A percentile compares a stretch with the other conserved stretches of the same genome.
Evolutionary conservation across 192 early-diverging fungal species (phyloP).

Genomic region (Globomyces pollinis-pini): DNA sequence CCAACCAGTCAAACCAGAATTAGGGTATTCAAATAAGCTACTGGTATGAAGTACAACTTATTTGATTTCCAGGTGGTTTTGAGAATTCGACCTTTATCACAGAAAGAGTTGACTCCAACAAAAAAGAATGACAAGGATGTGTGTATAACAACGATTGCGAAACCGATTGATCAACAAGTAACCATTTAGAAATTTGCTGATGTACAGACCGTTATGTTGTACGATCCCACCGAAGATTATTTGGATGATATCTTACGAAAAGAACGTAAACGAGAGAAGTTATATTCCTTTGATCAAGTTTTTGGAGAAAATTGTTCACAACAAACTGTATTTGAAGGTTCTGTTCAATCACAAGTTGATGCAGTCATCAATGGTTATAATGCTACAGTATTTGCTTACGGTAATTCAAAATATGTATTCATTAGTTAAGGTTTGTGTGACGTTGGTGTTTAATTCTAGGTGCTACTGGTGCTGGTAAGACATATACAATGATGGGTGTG

Average conservation of each 20-base stretch:
- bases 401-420: constrained; percentile 32
- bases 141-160: constrained; percentile 3
- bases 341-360: constrained; percentile 53
- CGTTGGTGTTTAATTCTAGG: no score
- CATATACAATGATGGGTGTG: constrained; percentile 72
- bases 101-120: constrained; percentile 26
- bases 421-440: not conserved
- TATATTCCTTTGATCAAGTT: constrained; percentile 61
- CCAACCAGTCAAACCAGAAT: no score
- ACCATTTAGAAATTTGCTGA: not conserved
- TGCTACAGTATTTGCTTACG: constrained; percentile 73
- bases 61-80: constrained; percentile 27
- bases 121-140: constrained; percentile 9
- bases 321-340: constrained; percentile 41
- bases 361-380: constrained; percentile 62
- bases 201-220: constrained; percentile 55
- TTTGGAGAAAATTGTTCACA: constrained; percentile 60
- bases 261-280: constrained; percentile 60
- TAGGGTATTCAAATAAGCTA: no score
- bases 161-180: constrained; percentile 2
- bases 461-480: constrained; percentile 76
- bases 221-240: constrained; percentile 61
- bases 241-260: constrained; percentile 47
- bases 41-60: no score
- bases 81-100: constrained; percentile 30